Percentiles rank a stretch among this genome's conserved stretches.
Conservation (phyloP, 495 filamentous ascomycete genomes). For the Penicillium roqueforti region DNA sequence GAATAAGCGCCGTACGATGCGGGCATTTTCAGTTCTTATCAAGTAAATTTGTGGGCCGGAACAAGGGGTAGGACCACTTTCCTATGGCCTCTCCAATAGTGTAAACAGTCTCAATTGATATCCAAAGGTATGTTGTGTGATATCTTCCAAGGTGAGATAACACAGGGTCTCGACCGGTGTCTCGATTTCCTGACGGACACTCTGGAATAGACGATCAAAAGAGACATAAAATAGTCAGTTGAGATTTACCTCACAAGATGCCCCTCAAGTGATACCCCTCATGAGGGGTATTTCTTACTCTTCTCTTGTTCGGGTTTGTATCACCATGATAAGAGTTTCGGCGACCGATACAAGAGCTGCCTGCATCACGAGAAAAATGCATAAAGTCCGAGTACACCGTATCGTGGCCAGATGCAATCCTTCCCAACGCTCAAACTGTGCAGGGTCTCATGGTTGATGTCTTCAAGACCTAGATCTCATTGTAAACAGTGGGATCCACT, state of each 20-base stretch:
- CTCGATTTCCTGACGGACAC: neutral
- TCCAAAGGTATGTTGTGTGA: neutral
- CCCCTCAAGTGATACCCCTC: neutral
- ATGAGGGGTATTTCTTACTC: neutral
- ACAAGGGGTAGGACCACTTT: conserved; percentile 1
- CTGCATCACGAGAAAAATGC: neutral
- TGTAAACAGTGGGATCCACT: neutral
- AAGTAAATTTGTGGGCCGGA: conserved; percentile 4
- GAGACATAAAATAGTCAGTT: neutral
- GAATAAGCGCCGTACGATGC: neutral
- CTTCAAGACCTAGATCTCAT: neutral
- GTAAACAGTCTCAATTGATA: neutral
- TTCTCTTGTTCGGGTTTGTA: neutral
- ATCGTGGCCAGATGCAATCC: neutral
- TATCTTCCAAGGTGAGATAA: neutral
- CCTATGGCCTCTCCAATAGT: neutral
- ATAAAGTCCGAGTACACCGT: neutral
- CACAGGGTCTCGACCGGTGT: neutral
- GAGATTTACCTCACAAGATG: too few relatives aligned
- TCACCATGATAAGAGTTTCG: neutral
- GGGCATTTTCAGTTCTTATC: neutral
- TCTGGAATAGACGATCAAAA: neutral
- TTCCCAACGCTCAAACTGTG: neutral
- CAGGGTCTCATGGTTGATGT: neutral
- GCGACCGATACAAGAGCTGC: neutral